These are phyloP conservation scores for Colletotrichum lupini DNA, from an alignment of 2,329 filamentous ascomycete species.

Conservation along the genomic window DNA sequence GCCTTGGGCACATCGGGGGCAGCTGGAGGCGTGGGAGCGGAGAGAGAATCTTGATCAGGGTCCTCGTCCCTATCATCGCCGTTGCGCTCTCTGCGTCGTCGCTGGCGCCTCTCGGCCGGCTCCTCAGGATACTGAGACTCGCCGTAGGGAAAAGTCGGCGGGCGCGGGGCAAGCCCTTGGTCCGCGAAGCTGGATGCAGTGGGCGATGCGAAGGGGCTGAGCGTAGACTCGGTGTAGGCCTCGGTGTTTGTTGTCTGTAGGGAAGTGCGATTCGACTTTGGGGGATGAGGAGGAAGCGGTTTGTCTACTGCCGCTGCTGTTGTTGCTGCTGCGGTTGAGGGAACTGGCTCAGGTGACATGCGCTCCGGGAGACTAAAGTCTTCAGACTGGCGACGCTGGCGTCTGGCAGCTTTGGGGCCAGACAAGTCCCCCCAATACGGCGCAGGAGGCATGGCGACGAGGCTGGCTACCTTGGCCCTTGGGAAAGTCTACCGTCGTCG, in stretches of 20 bases:
- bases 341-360: slow-evolving; percentile 38
- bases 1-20: slow-evolving; percentile 71
- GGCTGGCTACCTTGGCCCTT: slow-evolving; percentile 43
- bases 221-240: slow-evolving; percentile 66
- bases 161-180: slow-evolving; percentile 67
- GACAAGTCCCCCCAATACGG: slow-evolving; percentile 65
- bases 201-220: slow-evolving; percentile 68
- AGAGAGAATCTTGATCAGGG: slow-evolving; percentile 48
- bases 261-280: slow-evolving; percentile 59
- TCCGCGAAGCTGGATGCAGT: slow-evolving; percentile 60
- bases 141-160: slow-evolving; percentile 65
- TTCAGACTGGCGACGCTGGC: slow-evolving; percentile 35
- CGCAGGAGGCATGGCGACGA: slow-evolving; percentile 40
- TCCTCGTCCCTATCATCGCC: slow-evolving; percentile 44
- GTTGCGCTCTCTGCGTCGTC: slow-evolving; percentile 52
- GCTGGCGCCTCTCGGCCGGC: slow-evolving; percentile 54
- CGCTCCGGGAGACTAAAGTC: slow-evolving; percentile 32
- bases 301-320: slow-evolving; percentile 35
- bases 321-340: slow-evolving; percentile 36
- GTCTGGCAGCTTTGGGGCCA: slow-evolving; percentile 38
- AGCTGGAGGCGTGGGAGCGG: slow-evolving; percentile 54
- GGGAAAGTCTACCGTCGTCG: slow-evolving; percentile 37
- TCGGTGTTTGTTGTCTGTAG: slow-evolving; percentile 67
- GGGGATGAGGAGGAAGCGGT: slow-evolving; percentile 14
- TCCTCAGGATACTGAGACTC: slow-evolving; percentile 55